Evolutionary conservation across 495 filamentous ascomycete genomes (phyloP).

Genomic region (Viridothelium virens): DNA sequence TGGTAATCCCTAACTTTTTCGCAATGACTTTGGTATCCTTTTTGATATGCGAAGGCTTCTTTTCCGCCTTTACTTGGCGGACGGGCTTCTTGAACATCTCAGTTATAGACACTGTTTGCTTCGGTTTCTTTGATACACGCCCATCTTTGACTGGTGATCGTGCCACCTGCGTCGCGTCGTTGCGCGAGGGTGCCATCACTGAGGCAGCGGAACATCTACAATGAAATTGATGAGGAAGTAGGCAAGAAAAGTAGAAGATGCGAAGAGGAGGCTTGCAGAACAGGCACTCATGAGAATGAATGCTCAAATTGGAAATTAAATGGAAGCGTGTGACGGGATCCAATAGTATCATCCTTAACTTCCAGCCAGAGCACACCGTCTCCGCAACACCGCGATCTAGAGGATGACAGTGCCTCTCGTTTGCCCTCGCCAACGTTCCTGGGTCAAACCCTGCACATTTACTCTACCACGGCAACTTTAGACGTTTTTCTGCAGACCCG

Average conservation of each 20-base stretch:
- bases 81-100: neutral
- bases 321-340: neutral
- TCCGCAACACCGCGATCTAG: too few species aligned
- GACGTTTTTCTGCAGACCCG: too few species aligned
- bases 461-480: too few species aligned
- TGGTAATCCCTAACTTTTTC: neutral
- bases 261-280: neutral
- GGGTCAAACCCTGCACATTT: too few species aligned
- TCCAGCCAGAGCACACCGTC: too few species aligned
- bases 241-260: neutral
- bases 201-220: neutral
- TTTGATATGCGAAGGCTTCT: neutral
- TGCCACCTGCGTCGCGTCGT: neutral
- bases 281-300: neutral
- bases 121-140: neutral
- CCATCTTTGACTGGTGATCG: neutral
- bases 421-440: too few species aligned
- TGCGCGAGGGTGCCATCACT: neutral
- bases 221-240: neutral
- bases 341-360: neutral
- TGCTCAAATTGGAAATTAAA: neutral
- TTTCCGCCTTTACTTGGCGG: neutral
- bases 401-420: too few species aligned
- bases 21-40: neutral
- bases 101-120: neutral